Conservation (phyloP, 805 yeast species). For the Metahyphopichia silvanorum region DNA sequence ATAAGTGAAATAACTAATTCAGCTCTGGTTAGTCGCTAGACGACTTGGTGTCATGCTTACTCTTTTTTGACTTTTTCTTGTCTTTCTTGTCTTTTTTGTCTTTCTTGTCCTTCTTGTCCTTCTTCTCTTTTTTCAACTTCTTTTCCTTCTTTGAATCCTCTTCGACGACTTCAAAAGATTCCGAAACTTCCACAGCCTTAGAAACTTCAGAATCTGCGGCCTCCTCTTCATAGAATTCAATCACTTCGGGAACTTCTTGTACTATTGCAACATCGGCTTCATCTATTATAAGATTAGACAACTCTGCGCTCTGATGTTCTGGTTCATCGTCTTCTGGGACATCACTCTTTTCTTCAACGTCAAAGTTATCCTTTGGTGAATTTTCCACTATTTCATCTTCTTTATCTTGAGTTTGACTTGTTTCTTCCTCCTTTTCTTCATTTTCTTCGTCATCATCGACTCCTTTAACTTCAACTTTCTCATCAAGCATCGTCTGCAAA, state of each 20-base stretch:
- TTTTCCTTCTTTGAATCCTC: constrained; percentile 2
- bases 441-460: constrained; percentile 9
- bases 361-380: constrained; percentile 4
- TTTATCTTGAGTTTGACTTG: too few relatives aligned
- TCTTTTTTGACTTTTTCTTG: constrained; percentile 13
- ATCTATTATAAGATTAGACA: too few relatives aligned
- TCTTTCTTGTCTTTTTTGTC: constrained; percentile 8
- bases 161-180: too few relatives aligned
- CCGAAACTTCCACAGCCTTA: too few relatives aligned
- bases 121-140: constrained; percentile 7
- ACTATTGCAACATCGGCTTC: neutral
- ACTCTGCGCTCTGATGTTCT: too few relatives aligned
- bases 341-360: too few relatives aligned
- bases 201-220: too few relatives aligned
- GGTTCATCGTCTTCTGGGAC: constrained; percentile 5
- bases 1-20: too few relatives aligned
- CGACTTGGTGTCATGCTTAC: too few relatives aligned
- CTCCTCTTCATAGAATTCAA: too few relatives aligned
- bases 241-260: constrained; percentile 6
- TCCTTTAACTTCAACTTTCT: constrained; percentile 31
- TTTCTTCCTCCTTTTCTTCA: constrained; percentile 5
- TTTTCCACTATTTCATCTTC: constrained; percentile 8
- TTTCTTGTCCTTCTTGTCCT: constrained; percentile 7
- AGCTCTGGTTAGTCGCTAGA: too few relatives aligned
- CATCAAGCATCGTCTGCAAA: constrained; percentile 31